Evolutionary conservation across 352 stramenopile species (phyloP).

Genomic region (Globisporangium cederbergense): DNA sequence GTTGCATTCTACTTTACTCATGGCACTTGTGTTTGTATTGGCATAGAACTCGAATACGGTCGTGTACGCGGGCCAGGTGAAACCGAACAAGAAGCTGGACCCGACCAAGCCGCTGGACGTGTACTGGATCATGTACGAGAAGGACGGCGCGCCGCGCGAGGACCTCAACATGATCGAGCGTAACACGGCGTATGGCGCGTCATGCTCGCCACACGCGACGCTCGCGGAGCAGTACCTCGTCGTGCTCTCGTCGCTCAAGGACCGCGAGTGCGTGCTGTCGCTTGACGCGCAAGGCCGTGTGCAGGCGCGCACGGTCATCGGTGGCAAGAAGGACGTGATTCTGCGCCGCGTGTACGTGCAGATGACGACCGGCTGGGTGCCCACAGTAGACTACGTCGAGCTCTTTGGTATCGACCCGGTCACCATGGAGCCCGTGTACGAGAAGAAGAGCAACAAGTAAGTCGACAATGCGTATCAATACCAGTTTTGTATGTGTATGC

Average conservation of each 20-base stretch:
- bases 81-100: slow-evolving; percentile 44
- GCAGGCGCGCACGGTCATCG: slow-evolving; percentile 66
- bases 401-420: slow-evolving; percentile 71
- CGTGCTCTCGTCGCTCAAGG: slow-evolving; percentile 60
- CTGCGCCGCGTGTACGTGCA: slow-evolving; percentile 80
- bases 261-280: slow-evolving; percentile 58
- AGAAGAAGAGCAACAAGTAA: slow-evolving; percentile 84
- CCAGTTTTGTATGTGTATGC: slow-evolving; percentile 19
- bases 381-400: slow-evolving; percentile 79
- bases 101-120: slow-evolving; percentile 60
- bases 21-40: neutral
- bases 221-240: slow-evolving; percentile 39
- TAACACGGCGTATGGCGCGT: slow-evolving; percentile 76
- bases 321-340: slow-evolving; percentile 55
- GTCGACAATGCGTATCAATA: neutral
- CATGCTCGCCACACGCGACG: slow-evolving; percentile 33
- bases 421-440: slow-evolving; percentile 63
- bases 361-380: slow-evolving; percentile 82
- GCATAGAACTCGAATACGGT: slow-evolving; percentile 82
- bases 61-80: slow-evolving; percentile 60
- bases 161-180: slow-evolving; percentile 86
- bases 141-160: slow-evolving; percentile 58
- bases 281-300: slow-evolving; percentile 57
- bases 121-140: slow-evolving; percentile 88
- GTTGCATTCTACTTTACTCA: neutral